Evolutionary conservation across 2,329 filamentous ascomycete genomes (phyloP).

Genomic region (Stemphylium lycopersici): DNA sequence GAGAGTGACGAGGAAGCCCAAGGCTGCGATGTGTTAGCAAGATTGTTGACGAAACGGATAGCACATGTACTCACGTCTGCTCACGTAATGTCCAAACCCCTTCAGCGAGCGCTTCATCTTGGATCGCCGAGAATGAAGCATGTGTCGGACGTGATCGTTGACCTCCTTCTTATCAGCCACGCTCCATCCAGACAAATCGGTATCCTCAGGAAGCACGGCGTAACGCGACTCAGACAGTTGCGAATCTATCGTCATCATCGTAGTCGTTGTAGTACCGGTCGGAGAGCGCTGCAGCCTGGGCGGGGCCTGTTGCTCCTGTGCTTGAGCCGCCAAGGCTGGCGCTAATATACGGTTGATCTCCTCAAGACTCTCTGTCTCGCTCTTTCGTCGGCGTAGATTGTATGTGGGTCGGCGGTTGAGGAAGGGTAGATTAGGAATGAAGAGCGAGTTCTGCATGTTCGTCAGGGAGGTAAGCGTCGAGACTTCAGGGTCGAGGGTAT

Average conservation of each 20-base stretch:
- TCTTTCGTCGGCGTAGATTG: conserved; percentile 63
- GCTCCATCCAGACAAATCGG: conserved; percentile 74
- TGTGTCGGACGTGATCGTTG: conserved; percentile 86
- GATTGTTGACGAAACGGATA: not conserved
- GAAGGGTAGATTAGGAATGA: conserved; percentile 80
- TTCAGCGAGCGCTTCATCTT: conserved; percentile 80
- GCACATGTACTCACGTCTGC: conserved; percentile 62
- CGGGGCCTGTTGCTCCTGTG: conserved; percentile 27
- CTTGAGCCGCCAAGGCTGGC: conserved; percentile 26
- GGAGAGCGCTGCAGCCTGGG: conserved; percentile 33
- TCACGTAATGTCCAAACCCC: conserved; percentile 81
- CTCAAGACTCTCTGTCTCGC: conserved; percentile 41
- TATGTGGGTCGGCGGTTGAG: conserved; percentile 82
- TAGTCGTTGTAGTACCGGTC: conserved; percentile 43
- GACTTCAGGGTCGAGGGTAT: conserved; percentile 80
- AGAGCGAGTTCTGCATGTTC: conserved; percentile 89
- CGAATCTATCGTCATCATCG: conserved; percentile 67
- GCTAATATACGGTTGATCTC: conserved; percentile 37
- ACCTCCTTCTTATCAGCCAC: conserved; percentile 75
- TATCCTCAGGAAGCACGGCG: conserved; percentile 78
- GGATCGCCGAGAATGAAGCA: conserved; percentile 80
- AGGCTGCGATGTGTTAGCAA: conserved; percentile 53
- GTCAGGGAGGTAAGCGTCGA: conserved; percentile 82
- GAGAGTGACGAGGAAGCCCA: conserved; percentile 82
- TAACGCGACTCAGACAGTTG: conserved; percentile 73